Conservation (phyloP, 176 grass and related monocot species). For the Thinopyrum elongatum region DNA sequence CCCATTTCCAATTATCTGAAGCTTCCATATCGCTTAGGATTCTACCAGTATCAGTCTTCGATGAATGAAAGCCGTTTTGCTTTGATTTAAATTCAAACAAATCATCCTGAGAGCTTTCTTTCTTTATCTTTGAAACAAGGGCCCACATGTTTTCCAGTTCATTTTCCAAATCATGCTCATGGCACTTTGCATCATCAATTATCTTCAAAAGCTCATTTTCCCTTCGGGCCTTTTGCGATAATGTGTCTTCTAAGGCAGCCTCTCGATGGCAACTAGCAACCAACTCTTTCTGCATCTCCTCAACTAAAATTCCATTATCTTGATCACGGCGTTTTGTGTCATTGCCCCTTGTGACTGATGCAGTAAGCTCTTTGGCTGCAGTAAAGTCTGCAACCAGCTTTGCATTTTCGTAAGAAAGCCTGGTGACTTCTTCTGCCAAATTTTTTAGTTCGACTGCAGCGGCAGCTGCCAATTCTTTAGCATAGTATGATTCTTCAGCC, state of each 20-base stretch:
- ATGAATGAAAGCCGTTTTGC: constrained; percentile 54
- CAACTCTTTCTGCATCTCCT: constrained; percentile 91
- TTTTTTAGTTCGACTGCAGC: constrained; percentile 94
- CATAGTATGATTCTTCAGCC: constrained; percentile 89
- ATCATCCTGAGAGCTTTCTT: constrained; percentile 58
- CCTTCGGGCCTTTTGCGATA: constrained; percentile 69
- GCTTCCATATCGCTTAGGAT: constrained; percentile 27
- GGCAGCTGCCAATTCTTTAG: constrained; percentile 95
- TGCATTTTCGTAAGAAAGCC: constrained; percentile 89
- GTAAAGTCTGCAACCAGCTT: constrained; percentile 61
- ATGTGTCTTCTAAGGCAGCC: constrained; percentile 63
- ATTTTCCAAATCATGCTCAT: constrained; percentile 78
- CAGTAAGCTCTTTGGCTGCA: constrained; percentile 47
- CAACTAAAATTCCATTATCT: constrained; percentile 64
- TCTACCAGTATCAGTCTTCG: constrained; percentile 34
- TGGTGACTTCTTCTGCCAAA: constrained; percentile 97
- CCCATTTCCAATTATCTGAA: constrained; percentile 45
- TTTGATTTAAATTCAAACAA: constrained; percentile 57
- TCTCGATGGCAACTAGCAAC: constrained; percentile 81
- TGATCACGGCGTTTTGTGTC: constrained; percentile 40
- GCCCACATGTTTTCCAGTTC: constrained; percentile 88
- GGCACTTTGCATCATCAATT: constrained; percentile 70
- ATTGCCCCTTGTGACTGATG: constrained; percentile 33
- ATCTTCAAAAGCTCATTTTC: constrained; percentile 76
- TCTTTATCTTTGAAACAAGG: constrained; percentile 78